phyloP scores from a whole-genome alignment of 169 alveolate species.

The Eimeria falciformis region DNA sequence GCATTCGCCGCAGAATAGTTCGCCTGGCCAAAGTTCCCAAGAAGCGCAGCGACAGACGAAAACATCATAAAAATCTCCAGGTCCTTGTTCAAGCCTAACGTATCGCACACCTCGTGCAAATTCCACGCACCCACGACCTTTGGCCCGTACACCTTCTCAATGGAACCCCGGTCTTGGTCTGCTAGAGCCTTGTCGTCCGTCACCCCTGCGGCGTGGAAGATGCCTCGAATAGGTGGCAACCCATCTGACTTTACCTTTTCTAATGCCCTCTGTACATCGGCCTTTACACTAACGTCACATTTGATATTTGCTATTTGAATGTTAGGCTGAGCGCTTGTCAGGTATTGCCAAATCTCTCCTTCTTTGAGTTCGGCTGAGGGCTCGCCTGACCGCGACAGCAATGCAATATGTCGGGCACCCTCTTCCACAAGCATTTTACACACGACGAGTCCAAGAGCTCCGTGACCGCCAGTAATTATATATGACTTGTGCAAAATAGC shows the following conservation, averaged over 20 bases:
- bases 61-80: conserved; percentile 80
- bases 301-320: conserved; percentile 6
- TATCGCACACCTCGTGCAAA: conserved; percentile 66
- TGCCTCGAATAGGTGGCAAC: conserved; percentile 82
- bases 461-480: conserved; percentile 79
- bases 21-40: conserved; percentile 85
- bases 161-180: conserved; percentile 47
- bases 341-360: conserved; percentile 59
- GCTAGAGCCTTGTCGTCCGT: conserved; percentile 69
- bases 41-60: conserved; percentile 83
- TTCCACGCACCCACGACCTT: conserved; percentile 84
- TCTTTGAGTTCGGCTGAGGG: conserved; percentile 44
- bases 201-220: conserved; percentile 81
- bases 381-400: conserved; percentile 75
- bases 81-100: conserved; percentile 28
- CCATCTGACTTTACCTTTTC: conserved; percentile 18
- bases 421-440: conserved; percentile 83
- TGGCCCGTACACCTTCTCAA: conserved; percentile 76
- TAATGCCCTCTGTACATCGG: conserved; percentile 42
- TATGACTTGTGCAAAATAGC: conserved; percentile 54
- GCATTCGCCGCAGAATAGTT: conserved; percentile 83
- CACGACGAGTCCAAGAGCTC: conserved; percentile 81
- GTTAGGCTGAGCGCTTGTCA: conserved; percentile 7
- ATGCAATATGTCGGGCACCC: conserved; percentile 80
- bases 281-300: conserved; percentile 69